These are phyloP conservation scores for Erigeron philadelphicus DNA, from an alignment of 140 eudicot species.

Conservation along the genomic window DNA sequence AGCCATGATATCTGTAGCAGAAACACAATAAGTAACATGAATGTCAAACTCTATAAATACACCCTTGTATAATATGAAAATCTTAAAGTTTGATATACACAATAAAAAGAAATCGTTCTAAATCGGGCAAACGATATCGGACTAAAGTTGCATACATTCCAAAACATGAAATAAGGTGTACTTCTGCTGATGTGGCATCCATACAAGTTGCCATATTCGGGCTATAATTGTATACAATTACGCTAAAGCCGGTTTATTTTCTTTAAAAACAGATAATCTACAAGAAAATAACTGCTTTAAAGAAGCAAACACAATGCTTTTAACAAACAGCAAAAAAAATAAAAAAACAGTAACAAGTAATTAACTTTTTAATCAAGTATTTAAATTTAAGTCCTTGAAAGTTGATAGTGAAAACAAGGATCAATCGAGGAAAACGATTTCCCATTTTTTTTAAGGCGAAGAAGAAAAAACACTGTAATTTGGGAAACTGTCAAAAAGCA, in stretches of 20 bases:
- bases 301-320: neutral
- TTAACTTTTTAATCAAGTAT: neutral
- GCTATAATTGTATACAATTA: no score
- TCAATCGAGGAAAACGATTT: neutral
- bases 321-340: neutral
- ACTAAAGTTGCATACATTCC: no score
- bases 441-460: neutral
- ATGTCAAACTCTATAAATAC: neutral
- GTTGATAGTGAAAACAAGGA: neutral
- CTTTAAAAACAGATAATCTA: slow-evolving; percentile 16
- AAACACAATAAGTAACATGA: neutral
- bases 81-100: no score
- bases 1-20: slow-evolving; percentile 55
- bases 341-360: slow-evolving; percentile 2
- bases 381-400: neutral
- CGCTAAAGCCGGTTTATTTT: neutral
- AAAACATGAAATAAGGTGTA: no score
- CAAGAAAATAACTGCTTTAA: slow-evolving; percentile 19
- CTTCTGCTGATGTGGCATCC: no score
- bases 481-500: slow-evolving; percentile 3
- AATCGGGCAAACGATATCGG: no score
- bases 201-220: no score
- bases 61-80: no score
- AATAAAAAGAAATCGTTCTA: no score
- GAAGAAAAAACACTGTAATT: neutral